phyloP scores from a whole-genome alignment of 192 early-diverging fungal genomes.

The Coemansia brasiliensis region DNA sequence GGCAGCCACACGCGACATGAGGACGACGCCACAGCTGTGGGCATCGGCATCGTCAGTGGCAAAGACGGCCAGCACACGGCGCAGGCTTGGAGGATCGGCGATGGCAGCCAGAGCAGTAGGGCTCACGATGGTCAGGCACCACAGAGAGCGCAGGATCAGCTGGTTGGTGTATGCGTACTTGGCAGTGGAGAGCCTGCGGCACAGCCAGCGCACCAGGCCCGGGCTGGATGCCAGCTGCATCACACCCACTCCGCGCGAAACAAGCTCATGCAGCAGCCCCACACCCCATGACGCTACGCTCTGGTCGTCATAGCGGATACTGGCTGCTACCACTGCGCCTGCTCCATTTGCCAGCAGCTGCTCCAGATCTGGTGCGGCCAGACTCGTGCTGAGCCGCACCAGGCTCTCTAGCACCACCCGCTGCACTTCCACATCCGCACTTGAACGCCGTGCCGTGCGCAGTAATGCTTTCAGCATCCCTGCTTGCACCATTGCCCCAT shows the following conservation, averaged over 20 bases:
- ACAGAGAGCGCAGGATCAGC: slow-evolving; percentile 49
- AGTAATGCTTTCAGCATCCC: slow-evolving; percentile 37
- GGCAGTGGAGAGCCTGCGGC: slow-evolving; percentile 33
- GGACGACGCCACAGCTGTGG: slow-evolving; percentile 38
- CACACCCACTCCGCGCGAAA: slow-evolving; percentile 38
- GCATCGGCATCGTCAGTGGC: slow-evolving; percentile 29
- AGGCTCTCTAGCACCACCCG: slow-evolving; percentile 38
- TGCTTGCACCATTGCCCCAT: slow-evolving; percentile 27
- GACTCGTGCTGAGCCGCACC: slow-evolving; percentile 45
- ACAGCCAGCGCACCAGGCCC: slow-evolving; percentile 35
- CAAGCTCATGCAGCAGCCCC: slow-evolving; percentile 52
- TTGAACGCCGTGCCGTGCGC: slow-evolving; percentile 19
- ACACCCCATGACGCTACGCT: slow-evolving; percentile 53
- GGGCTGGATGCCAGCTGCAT: slow-evolving; percentile 28
- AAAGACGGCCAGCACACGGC: slow-evolving; percentile 37
- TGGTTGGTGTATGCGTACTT: slow-evolving; percentile 52
- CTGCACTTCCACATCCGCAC: slow-evolving; percentile 25
- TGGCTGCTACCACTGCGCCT: slow-evolving; percentile 27
- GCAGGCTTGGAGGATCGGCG: slow-evolving; percentile 35
- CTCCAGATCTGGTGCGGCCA: slow-evolving; percentile 23
- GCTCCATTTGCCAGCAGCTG: slow-evolving; percentile 34
- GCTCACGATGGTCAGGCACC: slow-evolving; percentile 28
- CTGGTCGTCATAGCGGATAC: slow-evolving; percentile 40
- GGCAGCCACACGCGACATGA: slow-evolving; percentile 24
- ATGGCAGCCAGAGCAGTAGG: slow-evolving; percentile 13